A percentile compares a stretch with the other conserved stretches of the same genome.
phyloP scores from a whole-genome alignment of 179 eudicot species.

The Actinidia chinensis region DNA sequence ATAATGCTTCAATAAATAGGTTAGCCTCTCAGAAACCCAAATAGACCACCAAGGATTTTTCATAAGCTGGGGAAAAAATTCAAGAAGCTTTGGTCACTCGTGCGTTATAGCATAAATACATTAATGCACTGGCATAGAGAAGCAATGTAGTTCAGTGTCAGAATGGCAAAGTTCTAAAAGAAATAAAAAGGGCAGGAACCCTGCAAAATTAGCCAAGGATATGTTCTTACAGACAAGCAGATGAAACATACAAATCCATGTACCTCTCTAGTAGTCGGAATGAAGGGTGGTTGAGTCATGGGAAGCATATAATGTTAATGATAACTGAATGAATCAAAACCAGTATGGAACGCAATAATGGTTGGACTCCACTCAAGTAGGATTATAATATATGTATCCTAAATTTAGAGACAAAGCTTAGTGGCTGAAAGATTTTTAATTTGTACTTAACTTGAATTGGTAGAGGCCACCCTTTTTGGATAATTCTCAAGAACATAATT shows the following conservation, averaged over 20 bases:
- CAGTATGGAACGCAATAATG: background rate
- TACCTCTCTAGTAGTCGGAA: background rate
- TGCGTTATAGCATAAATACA: background rate
- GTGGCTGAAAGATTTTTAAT: background rate
- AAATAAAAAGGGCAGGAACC: background rate
- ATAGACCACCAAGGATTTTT: background rate
- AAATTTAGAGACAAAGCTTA: background rate
- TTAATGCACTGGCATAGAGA: background rate
- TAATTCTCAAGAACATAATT: background rate
- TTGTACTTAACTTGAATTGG: background rate
- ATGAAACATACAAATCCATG: background rate
- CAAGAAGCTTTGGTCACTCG: background rate
- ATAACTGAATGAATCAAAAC: background rate
- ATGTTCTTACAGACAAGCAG: background rate
- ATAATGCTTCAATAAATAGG: background rate
- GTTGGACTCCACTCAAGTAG: background rate
- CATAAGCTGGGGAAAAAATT: background rate
- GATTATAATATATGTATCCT: background rate
- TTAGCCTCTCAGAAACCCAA: background rate
- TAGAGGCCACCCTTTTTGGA: background rate
- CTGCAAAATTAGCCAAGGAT: background rate
- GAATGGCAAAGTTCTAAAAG: background rate
- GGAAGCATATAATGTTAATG: background rate
- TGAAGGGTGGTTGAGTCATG: background rate
- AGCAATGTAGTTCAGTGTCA: background rate